Percentiles rank a stretch among this genome's conserved stretches.
Evolutionary conservation across 345 rosid genomes (phyloP).

Genomic region (Linum tenue): DNA sequence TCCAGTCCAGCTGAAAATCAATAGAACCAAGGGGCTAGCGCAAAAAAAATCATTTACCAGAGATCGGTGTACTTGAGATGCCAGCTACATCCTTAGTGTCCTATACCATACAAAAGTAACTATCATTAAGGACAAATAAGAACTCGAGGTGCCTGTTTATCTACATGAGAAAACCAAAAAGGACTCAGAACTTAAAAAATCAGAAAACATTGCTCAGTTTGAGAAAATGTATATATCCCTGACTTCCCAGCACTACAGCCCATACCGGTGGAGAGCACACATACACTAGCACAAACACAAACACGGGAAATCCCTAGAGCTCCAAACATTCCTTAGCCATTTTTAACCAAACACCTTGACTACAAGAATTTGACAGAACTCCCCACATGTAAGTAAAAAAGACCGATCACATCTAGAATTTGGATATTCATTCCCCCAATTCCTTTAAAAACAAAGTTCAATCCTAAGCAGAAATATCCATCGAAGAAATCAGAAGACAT

Average conservation of each 20-base stretch:
- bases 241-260: background rate
- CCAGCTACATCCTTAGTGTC: constrained; percentile 28
- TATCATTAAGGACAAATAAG: constrained; percentile 3
- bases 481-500: too few species aligned
- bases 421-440: too few species aligned
- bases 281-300: background rate
- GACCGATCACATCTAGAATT: background rate
- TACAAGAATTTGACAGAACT: background rate
- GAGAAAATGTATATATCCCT: background rate
- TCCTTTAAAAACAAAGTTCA: too few species aligned
- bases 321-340: background rate
- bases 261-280: background rate
- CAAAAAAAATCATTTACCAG: constrained; percentile 18
- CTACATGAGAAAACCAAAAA: background rate
- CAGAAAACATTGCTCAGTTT: background rate
- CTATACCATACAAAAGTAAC: constrained; percentile 31
- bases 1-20: constrained; percentile 10
- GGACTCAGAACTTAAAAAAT: background rate
- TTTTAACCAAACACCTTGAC: background rate
- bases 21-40: constrained; percentile 29
- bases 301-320: background rate
- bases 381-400: background rate
- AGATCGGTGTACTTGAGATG: constrained; percentile 21
- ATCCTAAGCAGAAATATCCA: too few species aligned
- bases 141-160: background rate